Evolutionary conservation across 306 rosid genomes (phyloP).

Genomic region (Malus asiatica): DNA sequence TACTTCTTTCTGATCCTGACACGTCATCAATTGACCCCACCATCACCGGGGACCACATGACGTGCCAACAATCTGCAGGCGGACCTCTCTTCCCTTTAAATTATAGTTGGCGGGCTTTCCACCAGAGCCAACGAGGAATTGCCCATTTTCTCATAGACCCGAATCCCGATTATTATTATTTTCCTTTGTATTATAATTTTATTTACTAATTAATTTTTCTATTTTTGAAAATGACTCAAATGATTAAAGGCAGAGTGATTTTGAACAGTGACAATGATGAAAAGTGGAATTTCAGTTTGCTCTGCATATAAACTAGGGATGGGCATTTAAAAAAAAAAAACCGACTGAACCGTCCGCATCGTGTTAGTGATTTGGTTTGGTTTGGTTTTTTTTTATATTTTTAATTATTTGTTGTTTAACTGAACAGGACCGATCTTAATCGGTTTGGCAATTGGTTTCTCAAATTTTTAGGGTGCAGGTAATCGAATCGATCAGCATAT

Average conservation of each 20-base stretch:
- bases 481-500: no score
- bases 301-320: not conserved
- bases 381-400: no score
- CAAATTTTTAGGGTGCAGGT: no score
- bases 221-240: not conserved
- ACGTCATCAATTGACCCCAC: slow-evolving; percentile 10
- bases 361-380: rapidly evolving
- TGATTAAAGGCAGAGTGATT: not conserved
- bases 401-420: no score
- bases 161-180: not conserved
- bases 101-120: slow-evolving; percentile 9
- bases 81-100: not conserved
- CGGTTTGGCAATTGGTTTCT: no score
- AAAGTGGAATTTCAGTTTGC: not conserved
- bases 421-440: no score
- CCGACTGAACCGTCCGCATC: no score
- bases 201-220: no score
- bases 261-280: not conserved
- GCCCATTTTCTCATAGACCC: not conserved
- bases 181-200: no score
- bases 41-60: not conserved
- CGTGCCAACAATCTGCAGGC: slow-evolving; percentile 10
- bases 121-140: slow-evolving; percentile 10
- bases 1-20: slow-evolving; percentile 17
- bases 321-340: no score